Conservation (phyloP, 1,139 yeast genomes). For the Nakaseomyces sp. region DNA sequence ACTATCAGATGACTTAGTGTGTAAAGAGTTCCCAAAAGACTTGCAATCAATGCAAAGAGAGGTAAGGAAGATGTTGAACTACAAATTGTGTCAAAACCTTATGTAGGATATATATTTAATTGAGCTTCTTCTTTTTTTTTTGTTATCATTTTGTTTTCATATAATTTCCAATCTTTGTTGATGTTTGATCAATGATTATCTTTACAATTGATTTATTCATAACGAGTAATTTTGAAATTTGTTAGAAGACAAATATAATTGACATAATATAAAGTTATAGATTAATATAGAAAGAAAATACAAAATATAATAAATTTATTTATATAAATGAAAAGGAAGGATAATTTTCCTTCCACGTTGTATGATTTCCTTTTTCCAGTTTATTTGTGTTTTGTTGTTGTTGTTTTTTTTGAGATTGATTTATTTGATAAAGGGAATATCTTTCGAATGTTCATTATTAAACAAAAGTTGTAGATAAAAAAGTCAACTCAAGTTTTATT, state of each 20-base stretch:
- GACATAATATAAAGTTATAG: background rate
- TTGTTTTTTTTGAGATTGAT: background rate
- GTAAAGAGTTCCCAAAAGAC: constrained; percentile 15
- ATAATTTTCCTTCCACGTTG: background rate
- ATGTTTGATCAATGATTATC: too few relatives aligned
- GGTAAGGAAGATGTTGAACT: constrained; percentile 21
- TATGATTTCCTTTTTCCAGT: background rate
- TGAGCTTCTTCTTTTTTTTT: too few relatives aligned
- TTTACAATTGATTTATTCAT: too few relatives aligned
- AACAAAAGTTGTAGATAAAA: background rate
- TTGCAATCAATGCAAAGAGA: constrained; percentile 14
- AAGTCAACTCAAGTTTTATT: background rate
- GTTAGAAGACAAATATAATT: background rate
- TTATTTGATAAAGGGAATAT: background rate
- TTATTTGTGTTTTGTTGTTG: background rate
- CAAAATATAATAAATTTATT: background rate
- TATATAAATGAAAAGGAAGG: background rate
- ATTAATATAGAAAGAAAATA: background rate
- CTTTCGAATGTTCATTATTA: background rate
- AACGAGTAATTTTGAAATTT: too few relatives aligned
- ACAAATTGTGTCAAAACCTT: constrained; percentile 27
- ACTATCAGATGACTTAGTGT: constrained; percentile 11
- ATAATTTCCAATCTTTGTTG: too few relatives aligned
- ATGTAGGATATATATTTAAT: too few relatives aligned
- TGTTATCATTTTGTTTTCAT: too few relatives aligned